Evolutionary conservation across 2,329 filamentous ascomycete genomes (phyloP).

Genomic region (Talaromyces atroroseus): DNA sequence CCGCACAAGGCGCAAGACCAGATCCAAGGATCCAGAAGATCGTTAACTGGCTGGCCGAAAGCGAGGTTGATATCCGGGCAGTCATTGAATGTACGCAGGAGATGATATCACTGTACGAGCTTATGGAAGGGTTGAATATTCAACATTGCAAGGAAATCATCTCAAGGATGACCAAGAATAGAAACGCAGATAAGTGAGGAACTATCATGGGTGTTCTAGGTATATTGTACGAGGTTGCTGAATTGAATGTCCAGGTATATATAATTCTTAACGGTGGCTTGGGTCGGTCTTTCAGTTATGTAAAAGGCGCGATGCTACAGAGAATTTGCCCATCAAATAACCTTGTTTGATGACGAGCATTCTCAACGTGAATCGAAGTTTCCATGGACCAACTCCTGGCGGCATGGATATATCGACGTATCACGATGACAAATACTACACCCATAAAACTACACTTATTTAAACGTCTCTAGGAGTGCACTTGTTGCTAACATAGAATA

Average conservation of each 20-base stretch:
- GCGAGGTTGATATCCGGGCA: constrained; percentile 74
- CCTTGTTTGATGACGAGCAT: no score
- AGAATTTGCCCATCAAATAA: no score
- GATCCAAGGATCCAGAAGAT: constrained; percentile 55
- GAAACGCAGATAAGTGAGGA: constrained; percentile 50
- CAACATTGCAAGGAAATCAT: constrained; percentile 61
- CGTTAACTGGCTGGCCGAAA: constrained; percentile 78
- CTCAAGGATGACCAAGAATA: constrained; percentile 56
- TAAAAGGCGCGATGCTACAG: no score
- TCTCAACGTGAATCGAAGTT: neutral
- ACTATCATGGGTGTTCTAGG: neutral
- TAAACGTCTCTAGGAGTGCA: neutral
- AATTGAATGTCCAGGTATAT: neutral
- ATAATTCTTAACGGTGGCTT: neutral
- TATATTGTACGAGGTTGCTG: neutral
- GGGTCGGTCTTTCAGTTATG: no score
- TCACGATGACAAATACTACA: constrained; percentile 5
- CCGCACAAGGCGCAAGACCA: constrained; percentile 17
- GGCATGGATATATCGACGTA: neutral
- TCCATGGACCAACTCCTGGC: neutral
- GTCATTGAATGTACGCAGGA: constrained; percentile 89
- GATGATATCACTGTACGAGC: constrained; percentile 80
- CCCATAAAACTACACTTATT: neutral
- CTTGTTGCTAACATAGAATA: neutral
- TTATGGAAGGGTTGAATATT: constrained; percentile 62